These are phyloP conservation scores for Thielaviopsis punctulata DNA, from an alignment of 2,329 filamentous ascomycete genomes.

Conservation along the genomic window DNA sequence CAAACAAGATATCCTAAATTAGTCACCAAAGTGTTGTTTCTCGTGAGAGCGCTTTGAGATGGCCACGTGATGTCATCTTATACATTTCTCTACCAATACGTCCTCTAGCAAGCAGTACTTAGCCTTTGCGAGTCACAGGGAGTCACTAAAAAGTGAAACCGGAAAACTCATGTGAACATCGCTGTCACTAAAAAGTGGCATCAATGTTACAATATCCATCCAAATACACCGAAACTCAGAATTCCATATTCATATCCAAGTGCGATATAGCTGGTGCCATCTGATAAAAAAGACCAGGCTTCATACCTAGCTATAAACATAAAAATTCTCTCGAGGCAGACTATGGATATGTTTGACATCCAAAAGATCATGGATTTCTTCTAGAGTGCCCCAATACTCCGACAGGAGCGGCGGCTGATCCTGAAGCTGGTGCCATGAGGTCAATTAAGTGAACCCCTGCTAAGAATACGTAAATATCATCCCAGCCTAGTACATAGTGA, in stretches of 20 bases:
- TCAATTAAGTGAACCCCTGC: not conserved
- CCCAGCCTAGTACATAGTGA: not conserved
- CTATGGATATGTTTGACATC: not conserved
- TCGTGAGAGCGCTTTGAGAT: too few relatives aligned
- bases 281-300: not conserved
- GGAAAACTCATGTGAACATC: too few relatives aligned
- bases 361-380: not conserved
- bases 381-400: not conserved
- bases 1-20: not conserved
- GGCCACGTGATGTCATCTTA: not conserved
- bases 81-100: too few relatives aligned
- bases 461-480: not conserved
- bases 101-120: too few relatives aligned
- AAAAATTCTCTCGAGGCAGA: not conserved
- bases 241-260: too few relatives aligned
- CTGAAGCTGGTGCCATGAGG: not conserved
- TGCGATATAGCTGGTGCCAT: too few relatives aligned
- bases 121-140: too few relatives aligned
- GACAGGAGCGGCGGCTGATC: not conserved
- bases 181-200: not conserved
- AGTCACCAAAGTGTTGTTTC: too few relatives aligned
- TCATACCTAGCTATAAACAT: not conserved
- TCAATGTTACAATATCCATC: too few relatives aligned
- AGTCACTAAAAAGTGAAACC: too few relatives aligned
- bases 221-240: too few relatives aligned